phyloP scores from a whole-genome alignment of 768 basidiomycete species.

The Melanogaster broomeanus region DNA sequence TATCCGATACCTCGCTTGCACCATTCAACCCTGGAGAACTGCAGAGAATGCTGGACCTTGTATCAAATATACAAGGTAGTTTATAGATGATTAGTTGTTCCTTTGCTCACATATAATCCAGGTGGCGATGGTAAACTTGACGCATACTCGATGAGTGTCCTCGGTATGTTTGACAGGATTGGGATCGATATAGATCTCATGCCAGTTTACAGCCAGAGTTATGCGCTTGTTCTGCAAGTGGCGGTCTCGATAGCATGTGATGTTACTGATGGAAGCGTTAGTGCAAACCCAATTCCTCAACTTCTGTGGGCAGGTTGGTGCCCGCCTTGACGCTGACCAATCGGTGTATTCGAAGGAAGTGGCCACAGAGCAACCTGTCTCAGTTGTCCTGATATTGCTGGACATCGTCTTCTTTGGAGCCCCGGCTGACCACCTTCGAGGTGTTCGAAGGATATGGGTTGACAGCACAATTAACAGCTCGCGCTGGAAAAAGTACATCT shows the following conservation, averaged over 20 bases:
- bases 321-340: constrained; percentile 31
- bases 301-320: constrained; percentile 38
- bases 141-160: neutral
- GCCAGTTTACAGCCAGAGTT: constrained; percentile 2
- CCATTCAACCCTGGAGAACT: constrained; percentile 11
- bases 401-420: constrained; percentile 46
- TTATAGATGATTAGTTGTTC: neutral
- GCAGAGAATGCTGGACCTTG: neutral
- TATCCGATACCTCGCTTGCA: constrained; percentile 10
- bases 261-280: neutral
- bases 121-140: constrained; percentile 2
- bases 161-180: neutral
- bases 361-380: constrained; percentile 25
- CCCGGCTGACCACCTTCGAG: constrained; percentile 43
- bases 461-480: constrained; percentile 41
- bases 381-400: constrained; percentile 30
- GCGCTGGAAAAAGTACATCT: constrained; percentile 43
- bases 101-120: neutral
- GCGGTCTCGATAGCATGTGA: constrained; percentile 6
- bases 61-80: neutral
- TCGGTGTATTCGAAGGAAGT: constrained; percentile 18
- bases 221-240: neutral
- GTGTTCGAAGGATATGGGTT: constrained; percentile 44
- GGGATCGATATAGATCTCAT: neutral
- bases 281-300: constrained; percentile 29